These are phyloP conservation scores for Glomus cerebriforme DNA, from an alignment of 192 early-diverging fungal species.

Conservation along the genomic window DNA sequence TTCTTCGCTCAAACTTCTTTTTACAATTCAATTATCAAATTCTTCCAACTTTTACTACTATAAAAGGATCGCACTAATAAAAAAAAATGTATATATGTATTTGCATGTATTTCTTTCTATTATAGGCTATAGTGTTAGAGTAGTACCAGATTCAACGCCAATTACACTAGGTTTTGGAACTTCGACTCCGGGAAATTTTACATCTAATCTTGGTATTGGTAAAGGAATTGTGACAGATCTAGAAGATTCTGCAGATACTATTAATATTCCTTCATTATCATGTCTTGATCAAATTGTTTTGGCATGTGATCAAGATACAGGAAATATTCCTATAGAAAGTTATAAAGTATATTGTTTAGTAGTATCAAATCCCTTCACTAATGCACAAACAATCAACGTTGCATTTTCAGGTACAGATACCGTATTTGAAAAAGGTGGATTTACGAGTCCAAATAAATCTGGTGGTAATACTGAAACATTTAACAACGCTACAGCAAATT, in stretches of 20 bases:
- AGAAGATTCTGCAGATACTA: neutral
- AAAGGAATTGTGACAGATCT: neutral
- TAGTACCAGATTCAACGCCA: neutral
- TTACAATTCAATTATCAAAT: too few species aligned
- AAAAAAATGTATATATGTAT: too few species aligned
- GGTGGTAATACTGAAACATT: conserved; percentile 2
- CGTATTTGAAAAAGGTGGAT: neutral
- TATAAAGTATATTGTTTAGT: neutral
- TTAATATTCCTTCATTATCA: neutral
- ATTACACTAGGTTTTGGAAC: neutral
- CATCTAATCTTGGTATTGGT: neutral
- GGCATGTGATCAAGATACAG: neutral
- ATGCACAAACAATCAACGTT: neutral
- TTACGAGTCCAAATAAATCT: neutral
- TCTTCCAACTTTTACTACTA: too few species aligned
- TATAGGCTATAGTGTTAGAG: neutral
- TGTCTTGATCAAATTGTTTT: neutral
- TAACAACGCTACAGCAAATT: too few species aligned
- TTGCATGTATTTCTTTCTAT: neutral
- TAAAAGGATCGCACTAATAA: neutral
- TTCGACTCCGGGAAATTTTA: neutral
- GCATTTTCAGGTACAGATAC: neutral
- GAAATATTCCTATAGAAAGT: neutral
- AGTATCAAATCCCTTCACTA: neutral
- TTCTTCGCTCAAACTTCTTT: neutral